Evolutionary conservation across 345 rosid genomes (phyloP).

Genomic region (Eucalyptus sp.): DNA sequence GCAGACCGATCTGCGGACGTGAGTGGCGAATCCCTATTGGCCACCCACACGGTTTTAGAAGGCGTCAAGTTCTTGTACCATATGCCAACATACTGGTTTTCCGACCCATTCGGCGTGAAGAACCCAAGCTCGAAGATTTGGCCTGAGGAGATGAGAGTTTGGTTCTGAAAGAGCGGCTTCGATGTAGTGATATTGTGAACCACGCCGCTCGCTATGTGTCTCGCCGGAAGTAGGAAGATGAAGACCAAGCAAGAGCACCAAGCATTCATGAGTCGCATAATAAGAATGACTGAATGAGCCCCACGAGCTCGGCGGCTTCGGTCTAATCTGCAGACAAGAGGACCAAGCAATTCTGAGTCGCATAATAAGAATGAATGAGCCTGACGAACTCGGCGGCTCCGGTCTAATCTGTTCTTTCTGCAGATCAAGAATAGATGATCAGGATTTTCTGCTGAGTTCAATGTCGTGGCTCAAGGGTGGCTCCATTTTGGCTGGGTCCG

Average conservation of each 20-base stretch:
- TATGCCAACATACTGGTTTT: not conserved
- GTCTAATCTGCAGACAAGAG: not conserved
- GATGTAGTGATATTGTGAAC: not conserved
- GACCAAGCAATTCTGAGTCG: too few species aligned
- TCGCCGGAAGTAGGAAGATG: not conserved
- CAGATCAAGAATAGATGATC: not conserved
- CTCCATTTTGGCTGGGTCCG: too few species aligned
- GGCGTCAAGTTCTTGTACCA: not conserved
- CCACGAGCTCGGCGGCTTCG: not conserved
- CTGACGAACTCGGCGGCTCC: not conserved
- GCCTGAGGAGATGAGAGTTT: not conserved
- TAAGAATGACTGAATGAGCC: not conserved
- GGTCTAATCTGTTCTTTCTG: not conserved
- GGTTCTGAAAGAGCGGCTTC: not conserved
- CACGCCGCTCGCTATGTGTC: not conserved
- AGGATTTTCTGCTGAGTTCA: not conserved
- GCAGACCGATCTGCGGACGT: not conserved
- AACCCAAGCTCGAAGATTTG: not conserved
- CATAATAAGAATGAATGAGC: not conserved
- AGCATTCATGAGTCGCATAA: not conserved
- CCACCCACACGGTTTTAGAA: not conserved
- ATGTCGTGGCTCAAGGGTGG: not conserved
- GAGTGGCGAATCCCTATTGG: constrained; percentile 1
- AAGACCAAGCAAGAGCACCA: not conserved
- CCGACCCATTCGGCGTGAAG: not conserved